Evolutionary conservation across 768 basidiomycete genomes (phyloP), one percentile per base, ranked within the genome.

Genomic region (Dictyophora rubrovolvata): DNA sequence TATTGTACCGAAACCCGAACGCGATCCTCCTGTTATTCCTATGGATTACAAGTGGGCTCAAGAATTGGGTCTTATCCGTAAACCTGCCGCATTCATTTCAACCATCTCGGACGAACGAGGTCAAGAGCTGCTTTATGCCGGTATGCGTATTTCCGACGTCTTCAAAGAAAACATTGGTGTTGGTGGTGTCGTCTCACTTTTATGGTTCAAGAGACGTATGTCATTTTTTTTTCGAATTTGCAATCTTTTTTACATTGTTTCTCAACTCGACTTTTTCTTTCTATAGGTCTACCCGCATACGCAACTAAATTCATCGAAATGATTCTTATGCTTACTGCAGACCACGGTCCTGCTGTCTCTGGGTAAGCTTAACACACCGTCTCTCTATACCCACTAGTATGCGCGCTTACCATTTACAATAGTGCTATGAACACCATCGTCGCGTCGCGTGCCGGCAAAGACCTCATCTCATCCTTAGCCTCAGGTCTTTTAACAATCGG

Each of bases 31-130:
- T 10, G 85, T 89, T 59, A 97, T 98, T 70, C 95, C 95, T n/a
- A 97, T 98, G 92, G 95, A 99, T 76, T 99, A 97, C 85, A 97
- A 98, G 79, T 97, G 95, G 95, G 94, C 94, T 36, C 91, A 94
- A 42, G 93, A 96, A 76, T 86, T 97, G 57, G 95, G 95, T 59
- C 85, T 99, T 69, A 94, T 98, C 76, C 87, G 95, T 70, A 98
- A 97, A 76, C 96, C 94, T 18, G 94, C 95, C 42, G 93, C 96
- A 2, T 96, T 95, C 79, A 95, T 96, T 78, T 96, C 93, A 34
- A 96, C 96, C 64, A 99, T 98, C 75, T 96, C 93, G 53, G 96
- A 99, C 74, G 96, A 98, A 79, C 89, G 95, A 69, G 96, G 96
- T 0, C 94, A 98, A 74, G 96, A 99, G 77, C 81, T 99, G 60